Evolutionary conservation across 257 asterid species (phyloP), one percentile per base, ranked within the genome.

Genomic region (Capsicum chinense): DNA sequence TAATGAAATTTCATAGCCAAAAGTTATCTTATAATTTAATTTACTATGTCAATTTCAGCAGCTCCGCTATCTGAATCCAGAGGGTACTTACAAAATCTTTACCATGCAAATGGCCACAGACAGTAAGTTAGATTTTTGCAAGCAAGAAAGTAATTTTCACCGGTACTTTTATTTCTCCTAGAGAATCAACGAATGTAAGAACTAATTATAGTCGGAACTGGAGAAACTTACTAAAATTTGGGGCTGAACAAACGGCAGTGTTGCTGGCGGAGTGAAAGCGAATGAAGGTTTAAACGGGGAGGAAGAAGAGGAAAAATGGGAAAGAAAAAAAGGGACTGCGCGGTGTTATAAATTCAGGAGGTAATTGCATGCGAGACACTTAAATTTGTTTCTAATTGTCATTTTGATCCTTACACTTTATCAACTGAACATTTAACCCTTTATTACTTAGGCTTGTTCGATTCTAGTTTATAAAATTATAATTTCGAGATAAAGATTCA

Each of bases 141-240:
- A 66, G 73, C 48, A 66, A 66, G 47, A 66, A 66, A 13, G 11
- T 66, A 33, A 5, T 66, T 66, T 33, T 17, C 10, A 26, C 1
- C 70, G 13, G n/a, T 66, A 33, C n/a, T 66, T 66, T 33, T 33
- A 66, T 9, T 33, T 12, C 73, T 66, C 33, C 47, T n/a, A 64
- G n/a, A 33, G 12, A 12, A 12, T 64, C 2, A 5, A 33, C 12
- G 33, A 33, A 64, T 66, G n/a, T 33, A 33, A 66, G 7, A 66
- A 66, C 47, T 4, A 64, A 12, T 16, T 21, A 42, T 33, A 5
- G 47, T n/a, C 13, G 19, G 73, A 66, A 35, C 48, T 8, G 48
- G 47, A 66, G n/a, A 66, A 66, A 66, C 73, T 66, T 66, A 66
- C 73, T 33, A 10, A 66, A 13, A 6, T 66, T 66, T 66, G 48